phyloP scores from a whole-genome alignment of 108 stramenopile species.

The Nitzschia sp. region DNA sequence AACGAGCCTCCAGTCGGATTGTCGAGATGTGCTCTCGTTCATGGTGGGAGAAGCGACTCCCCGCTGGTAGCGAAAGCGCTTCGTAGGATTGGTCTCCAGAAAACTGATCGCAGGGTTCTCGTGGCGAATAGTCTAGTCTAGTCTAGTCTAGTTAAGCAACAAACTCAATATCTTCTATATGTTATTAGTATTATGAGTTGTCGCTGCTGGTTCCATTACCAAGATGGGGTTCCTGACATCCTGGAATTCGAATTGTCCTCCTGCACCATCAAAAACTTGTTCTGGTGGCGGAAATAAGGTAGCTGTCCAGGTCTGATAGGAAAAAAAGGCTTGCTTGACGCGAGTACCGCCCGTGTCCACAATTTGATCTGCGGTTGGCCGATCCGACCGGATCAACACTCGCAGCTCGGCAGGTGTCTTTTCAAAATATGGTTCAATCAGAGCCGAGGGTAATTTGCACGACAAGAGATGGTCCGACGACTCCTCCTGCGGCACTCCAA shows the following conservation, averaged over 20 bases:
- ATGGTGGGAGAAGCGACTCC: slow-evolving; percentile 66
- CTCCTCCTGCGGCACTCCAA: slow-evolving; percentile 1
- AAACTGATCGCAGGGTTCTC: no score
- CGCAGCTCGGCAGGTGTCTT: slow-evolving; percentile 18
- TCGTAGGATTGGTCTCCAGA: no score
- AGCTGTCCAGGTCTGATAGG: slow-evolving; percentile 11
- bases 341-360: slow-evolving; percentile 20
- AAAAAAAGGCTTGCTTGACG: slow-evolving; percentile 13
- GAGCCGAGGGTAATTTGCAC: slow-evolving; percentile 15
- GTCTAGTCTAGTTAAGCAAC: no score
- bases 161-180: no score
- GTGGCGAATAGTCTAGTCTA: no score
- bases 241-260: neutral
- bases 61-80: no score
- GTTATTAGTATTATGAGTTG: no score
- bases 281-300: slow-evolving; percentile 8
- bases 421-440: slow-evolving; percentile 24
- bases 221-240: neutral
- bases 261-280: slow-evolving; percentile 9
- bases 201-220: neutral
- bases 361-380: neutral
- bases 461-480: neutral
- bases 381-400: slow-evolving; percentile 20
- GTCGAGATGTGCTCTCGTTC: slow-evolving; percentile 78
- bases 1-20: slow-evolving; percentile 82